Base-by-base conservation (phyloP, 495 filamentous ascomycete genomes). In the Trichoderma orchidacearum region DNA sequence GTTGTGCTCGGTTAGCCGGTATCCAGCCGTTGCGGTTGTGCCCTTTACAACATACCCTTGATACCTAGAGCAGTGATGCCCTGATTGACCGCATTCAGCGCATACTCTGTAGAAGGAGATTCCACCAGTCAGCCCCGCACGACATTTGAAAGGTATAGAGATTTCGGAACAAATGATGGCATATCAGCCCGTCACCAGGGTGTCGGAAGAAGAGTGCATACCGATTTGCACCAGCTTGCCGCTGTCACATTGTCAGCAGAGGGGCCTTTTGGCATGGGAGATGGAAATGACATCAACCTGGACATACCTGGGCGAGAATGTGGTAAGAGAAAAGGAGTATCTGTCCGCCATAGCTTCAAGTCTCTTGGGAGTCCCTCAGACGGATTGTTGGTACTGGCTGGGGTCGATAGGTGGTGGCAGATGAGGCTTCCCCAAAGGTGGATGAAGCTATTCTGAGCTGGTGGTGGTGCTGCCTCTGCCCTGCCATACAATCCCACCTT, bases 311-410 rank as follows among this genome's bases (percentile, higher is more conserved):
- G 93, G 93, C 62, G 93, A 97, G 85, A 99, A 99, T 58, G 93
- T 99, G 52, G 93, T 99, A 65, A 99, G 80, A 35, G 94, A 97
- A 85, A 97, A 99, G 50, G 93, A 96, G 72, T 99, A 99, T 77
- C 94, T 81, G 75, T 99, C 94, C 62, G 93, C 90, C 93, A 99
- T 99, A 67, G 60, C 74, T 61, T 7, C 18, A 36, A 30, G 23
- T 54, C 11, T 59, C 41, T 18, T 15, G 13, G 27, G 7, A 1
- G 31, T 54, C 27, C 12, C 27, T 34, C 56, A 51, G 62, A 41
- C 53, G 15, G 60, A 18, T 57, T 51, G 51, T 54, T n/a, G n/a
- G n/a, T n/a, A n/a, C n/a, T n/a, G n/a, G n/a, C n/a, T n/a, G n/a
- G 30, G 56, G 56, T 60, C 38, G 56, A 38, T 32, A 35, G 23